Evolutionary conservation across 2,329 filamentous ascomycete species (phyloP).

Genomic region (Aspergillus pseudoterreus): DNA sequence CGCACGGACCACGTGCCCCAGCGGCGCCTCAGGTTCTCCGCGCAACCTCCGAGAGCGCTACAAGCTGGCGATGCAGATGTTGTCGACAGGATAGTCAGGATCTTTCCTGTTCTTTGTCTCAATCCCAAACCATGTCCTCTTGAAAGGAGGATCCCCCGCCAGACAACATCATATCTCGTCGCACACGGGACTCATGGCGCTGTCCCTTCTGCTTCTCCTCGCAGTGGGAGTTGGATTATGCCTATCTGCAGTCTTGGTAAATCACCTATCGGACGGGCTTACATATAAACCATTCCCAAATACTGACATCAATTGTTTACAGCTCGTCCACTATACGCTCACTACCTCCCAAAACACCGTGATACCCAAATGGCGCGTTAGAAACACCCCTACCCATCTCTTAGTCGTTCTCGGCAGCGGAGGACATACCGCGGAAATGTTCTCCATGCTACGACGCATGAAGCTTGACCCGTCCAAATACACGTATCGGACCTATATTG

Average conservation of each 20-base stretch:
- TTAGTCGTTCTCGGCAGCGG: conserved; percentile 86
- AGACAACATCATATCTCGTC: no score
- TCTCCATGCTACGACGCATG: conserved; percentile 71
- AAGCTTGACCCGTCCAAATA: conserved; percentile 45
- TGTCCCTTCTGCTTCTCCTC: no score
- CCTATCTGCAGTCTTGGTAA: background rate
- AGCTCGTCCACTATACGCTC: conserved; percentile 25
- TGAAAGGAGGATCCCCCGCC: no score
- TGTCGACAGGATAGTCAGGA: no score
- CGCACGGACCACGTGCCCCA: conserved; percentile 24
- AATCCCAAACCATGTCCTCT: no score
- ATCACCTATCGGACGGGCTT: background rate
- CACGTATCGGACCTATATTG: conserved; percentile 73
- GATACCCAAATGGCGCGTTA: conserved; percentile 28
- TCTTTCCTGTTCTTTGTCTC: no score
- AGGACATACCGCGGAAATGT: conserved; percentile 93
- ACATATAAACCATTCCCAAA: background rate
- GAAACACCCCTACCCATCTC: conserved; percentile 52
- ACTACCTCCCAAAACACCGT: conserved; percentile 26
- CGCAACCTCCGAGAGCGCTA: background rate
- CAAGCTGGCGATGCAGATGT: background rate
- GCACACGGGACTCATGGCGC: no score
- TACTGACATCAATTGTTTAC: background rate
- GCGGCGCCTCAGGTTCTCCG: background rate
- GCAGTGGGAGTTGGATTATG: background rate